A percentile compares a stretch with the other conserved stretches of the same genome.
Conservation (phyloP, 441 rosid genomes). For the Gossypium gossypioides region DNA sequence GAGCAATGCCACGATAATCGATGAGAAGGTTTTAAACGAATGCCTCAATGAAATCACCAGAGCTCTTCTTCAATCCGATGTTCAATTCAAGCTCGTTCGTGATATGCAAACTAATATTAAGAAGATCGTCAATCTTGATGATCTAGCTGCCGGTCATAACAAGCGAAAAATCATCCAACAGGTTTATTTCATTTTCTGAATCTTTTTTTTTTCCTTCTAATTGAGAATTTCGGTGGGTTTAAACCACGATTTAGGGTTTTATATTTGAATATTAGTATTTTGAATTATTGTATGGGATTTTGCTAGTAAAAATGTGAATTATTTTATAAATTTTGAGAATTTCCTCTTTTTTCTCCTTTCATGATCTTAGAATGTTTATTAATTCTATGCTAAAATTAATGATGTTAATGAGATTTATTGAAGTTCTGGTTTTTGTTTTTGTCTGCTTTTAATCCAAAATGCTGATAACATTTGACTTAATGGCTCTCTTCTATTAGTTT, state of each 20-base stretch:
- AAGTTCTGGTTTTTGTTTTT: not conserved
- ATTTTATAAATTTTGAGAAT: not conserved
- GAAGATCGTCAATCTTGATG: conserved; percentile 79
- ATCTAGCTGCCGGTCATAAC: conserved; percentile 91
- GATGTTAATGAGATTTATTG: not conserved
- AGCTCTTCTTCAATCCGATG: conserved; percentile 81
- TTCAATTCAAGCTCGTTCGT: conserved; percentile 77
- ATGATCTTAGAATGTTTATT: not conserved
- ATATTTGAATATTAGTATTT: not conserved
- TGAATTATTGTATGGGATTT: not conserved
- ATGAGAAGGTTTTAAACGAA: conserved; percentile 77
- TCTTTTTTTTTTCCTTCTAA: not conserved
- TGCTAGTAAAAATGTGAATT: not conserved
- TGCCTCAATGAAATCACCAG: conserved; percentile 92
- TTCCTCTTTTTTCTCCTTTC: not conserved
- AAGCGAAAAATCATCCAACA: conserved; percentile 86
- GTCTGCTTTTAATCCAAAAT: not conserved
- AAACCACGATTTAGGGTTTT: not conserved
- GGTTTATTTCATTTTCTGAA: conserved; percentile 26
- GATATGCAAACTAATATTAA: conserved; percentile 83
- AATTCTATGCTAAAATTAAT: not conserved
- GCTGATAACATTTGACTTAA: not conserved
- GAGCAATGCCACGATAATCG: conserved; percentile 93
- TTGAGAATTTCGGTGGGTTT: not conserved
- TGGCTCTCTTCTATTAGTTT: not conserved